These are phyloP conservation scores for Malania oleifera DNA, from an alignment of 164 flowering plant genomes.

Conservation along the genomic window DNA sequence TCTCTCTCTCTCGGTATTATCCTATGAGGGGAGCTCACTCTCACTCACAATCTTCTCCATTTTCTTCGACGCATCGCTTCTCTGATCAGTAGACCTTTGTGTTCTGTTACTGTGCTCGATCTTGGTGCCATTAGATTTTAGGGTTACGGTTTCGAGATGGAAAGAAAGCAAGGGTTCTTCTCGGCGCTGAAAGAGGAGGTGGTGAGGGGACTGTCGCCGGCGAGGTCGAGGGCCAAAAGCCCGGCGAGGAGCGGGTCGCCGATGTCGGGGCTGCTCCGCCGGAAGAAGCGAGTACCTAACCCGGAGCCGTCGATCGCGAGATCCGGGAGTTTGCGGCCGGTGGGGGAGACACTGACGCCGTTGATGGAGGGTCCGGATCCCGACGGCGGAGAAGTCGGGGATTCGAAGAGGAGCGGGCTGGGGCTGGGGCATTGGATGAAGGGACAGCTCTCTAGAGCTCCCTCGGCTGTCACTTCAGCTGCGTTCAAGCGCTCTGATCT, in stretches of 20 bases:
- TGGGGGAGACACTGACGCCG: conserved; percentile 37
- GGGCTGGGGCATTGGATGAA: conserved; percentile 43
- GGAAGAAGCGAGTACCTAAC: background rate
- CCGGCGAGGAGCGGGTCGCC: conserved; percentile 41
- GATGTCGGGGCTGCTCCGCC: conserved; percentile 27
- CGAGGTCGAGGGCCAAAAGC: conserved; percentile 35
- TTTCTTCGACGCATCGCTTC: background rate
- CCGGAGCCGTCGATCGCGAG: conserved; percentile 32
- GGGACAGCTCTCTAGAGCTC: conserved; percentile 45
- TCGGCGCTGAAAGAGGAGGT: conserved; percentile 52
- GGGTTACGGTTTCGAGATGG: too few species aligned
- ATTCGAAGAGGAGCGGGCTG: conserved; percentile 34
- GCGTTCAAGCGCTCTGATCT: conserved; percentile 42
- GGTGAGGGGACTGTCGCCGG: conserved; percentile 45
- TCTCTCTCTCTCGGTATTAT: background rate
- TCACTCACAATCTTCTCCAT: background rate
- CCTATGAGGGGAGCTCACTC: background rate
- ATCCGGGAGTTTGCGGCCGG: conserved; percentile 49
- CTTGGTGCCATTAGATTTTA: too few species aligned
- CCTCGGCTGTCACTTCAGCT: conserved; percentile 22
- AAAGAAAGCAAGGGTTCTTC: conserved; percentile 54
- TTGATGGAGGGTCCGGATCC: conserved; percentile 66
- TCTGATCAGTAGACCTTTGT: too few species aligned
- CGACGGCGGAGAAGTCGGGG: conserved; percentile 36
- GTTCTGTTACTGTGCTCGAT: too few species aligned